Evolutionary conservation across 169 alveolate species (phyloP), one percentile per base, ranked within the genome.

Genomic region (Toxoplasma gondii): DNA sequence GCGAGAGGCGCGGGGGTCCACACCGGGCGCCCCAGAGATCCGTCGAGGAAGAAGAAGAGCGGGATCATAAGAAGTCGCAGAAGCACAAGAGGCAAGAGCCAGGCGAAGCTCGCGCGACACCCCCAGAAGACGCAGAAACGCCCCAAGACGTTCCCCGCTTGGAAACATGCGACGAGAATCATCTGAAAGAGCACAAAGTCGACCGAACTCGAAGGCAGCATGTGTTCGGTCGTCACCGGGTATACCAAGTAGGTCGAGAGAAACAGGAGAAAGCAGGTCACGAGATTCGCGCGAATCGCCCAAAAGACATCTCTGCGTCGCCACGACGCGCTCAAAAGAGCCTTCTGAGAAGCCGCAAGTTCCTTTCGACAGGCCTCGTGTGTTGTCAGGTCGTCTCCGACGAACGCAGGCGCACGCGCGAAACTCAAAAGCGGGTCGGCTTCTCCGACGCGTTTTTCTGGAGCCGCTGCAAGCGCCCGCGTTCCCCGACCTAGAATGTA

Each of bases 41-140:
- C 86, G 86, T 78, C 86, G 29, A 78, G 86, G 29, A 78, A 19
- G 86, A 78, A 78, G 86, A 78, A 78, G 43, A 78, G 45, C 39
- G 86, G 86, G n/a, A 78, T 78, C 45, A 78, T 41, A 4, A 92
- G 45, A 44, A 92, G 94, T 34, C 84, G 94, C 83, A 82, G 44
- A 58, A 82, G 39, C 2, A 58, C 67, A 12, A 92, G 94, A 12
- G 91, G 94, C 64, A 92, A 91, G 34, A 92, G 84, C 31, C 91
- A 81, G 29, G 86, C 22, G 86, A 78, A 78, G 45, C 53, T 12
- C 53, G 86, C 86, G 86, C 86, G 86, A 38, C 91, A 80, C 87
- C 91, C 84, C 53, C 91, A 92, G 91, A 88, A 82, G 69, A 22
- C 84, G 74, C 43, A 53, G 91, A 88, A 81, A n/a, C 94, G 94